phyloP scores from a whole-genome alignment of 768 basidiomycete species.

The Omphalotus guepiniiformis region DNA sequence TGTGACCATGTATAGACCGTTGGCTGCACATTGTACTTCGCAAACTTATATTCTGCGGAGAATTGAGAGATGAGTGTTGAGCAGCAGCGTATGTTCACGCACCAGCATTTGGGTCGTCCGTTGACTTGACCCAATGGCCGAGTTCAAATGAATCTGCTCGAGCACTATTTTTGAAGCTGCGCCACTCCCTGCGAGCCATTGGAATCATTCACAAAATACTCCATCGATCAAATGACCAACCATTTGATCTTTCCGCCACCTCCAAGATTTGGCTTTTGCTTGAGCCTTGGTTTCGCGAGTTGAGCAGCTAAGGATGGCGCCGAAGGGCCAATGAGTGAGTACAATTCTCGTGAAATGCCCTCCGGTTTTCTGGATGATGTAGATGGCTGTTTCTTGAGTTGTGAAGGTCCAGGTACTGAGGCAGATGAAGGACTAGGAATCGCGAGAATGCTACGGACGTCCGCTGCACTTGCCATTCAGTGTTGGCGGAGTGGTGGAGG shows the following conservation, averaged over 20 bases:
- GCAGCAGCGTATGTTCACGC: constrained; percentile 20
- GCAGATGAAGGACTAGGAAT: constrained; percentile 42
- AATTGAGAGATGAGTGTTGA: too few relatives aligned
- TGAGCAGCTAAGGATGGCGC: constrained; percentile 82
- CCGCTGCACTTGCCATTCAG: constrained; percentile 62
- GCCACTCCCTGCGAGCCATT: constrained; percentile 59
- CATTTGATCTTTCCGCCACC: constrained; percentile 65
- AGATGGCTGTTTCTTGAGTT: constrained; percentile 40
- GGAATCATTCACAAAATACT: not conserved
- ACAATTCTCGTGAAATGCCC: constrained; percentile 90
- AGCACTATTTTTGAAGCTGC: constrained; percentile 68
- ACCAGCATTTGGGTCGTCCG: constrained; percentile 54
- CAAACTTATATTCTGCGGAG: constrained; percentile 68
- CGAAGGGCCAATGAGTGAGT: constrained; percentile 91
- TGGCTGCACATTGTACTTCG: constrained; percentile 73
- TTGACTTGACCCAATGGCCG: constrained; percentile 78
- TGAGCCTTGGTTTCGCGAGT: constrained; percentile 76
- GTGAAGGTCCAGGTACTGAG: constrained; percentile 40
- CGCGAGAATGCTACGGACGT: constrained; percentile 81
- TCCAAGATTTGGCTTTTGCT: constrained; percentile 79
- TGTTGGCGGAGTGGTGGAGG: too few relatives aligned
- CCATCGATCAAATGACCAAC: constrained; percentile 34
- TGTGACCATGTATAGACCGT: constrained; percentile 69
- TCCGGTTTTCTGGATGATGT: constrained; percentile 64
- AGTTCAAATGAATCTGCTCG: constrained; percentile 66